A percentile compares a stretch with the other conserved stretches of the same genome.
phyloP scores from a whole-genome alignment of 768 basidiomycete genomes.

The Boletus fagicola region DNA sequence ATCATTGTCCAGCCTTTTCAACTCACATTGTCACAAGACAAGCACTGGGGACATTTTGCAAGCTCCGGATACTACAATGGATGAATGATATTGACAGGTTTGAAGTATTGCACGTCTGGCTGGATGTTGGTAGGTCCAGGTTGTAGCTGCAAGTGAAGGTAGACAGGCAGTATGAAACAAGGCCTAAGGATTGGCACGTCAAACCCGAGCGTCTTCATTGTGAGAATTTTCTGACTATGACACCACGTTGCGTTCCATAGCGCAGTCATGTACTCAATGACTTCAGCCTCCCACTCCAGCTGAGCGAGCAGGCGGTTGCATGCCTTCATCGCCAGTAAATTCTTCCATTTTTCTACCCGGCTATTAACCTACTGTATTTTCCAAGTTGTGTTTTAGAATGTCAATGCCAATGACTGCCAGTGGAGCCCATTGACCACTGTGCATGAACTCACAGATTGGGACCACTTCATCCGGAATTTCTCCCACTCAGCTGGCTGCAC shows the following conservation, averaged over 20 bases:
- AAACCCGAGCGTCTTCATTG: not conserved
- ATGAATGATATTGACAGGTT: slow-evolving; percentile 8
- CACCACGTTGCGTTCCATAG: not conserved
- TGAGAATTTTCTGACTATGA: not conserved
- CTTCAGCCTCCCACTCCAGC: not conserved
- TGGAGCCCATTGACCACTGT: too few species aligned
- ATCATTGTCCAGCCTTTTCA: slow-evolving; percentile 7
- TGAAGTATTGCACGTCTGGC: not conserved
- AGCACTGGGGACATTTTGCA: not conserved
- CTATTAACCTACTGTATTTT: too few species aligned
- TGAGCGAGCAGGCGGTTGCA: not conserved
- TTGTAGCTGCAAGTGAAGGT: not conserved
- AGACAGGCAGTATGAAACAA: not conserved
- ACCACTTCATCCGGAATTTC: not conserved
- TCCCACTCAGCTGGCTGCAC: not conserved
- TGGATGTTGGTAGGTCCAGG: not conserved
- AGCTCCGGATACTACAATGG: slow-evolving; percentile 12
- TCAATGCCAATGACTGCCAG: too few species aligned
- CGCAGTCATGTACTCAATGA: not conserved
- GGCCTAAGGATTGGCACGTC: not conserved
- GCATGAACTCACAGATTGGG: not conserved
- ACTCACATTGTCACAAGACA: not conserved
- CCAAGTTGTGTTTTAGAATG: too few species aligned
- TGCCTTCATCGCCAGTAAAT: not conserved
- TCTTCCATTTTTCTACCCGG: not conserved